phyloP scores from a whole-genome alignment of 177 flowering plant species.

The Telopea speciosissima region DNA sequence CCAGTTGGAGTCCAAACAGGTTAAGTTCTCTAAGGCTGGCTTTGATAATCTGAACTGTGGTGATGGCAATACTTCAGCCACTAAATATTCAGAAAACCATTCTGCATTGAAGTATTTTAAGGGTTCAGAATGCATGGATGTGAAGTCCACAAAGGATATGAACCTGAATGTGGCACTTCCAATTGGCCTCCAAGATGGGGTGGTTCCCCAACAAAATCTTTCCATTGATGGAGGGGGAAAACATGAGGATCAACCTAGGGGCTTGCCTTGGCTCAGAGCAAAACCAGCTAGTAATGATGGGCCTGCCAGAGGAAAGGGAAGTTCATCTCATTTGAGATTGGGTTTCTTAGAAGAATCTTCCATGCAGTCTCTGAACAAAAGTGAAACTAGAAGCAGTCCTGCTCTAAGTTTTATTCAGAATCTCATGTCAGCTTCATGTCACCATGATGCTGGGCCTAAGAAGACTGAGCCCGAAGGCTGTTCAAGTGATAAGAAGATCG shows the following conservation, averaged over 20 bases:
- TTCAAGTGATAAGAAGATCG: slow-evolving; percentile 23
- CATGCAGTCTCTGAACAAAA: slow-evolving; percentile 4
- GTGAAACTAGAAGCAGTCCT: slow-evolving; percentile 11
- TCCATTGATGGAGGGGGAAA: slow-evolving; percentile 27
- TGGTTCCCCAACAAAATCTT: slow-evolving; percentile 15
- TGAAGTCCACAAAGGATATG: slow-evolving; percentile 20
- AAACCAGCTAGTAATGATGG: slow-evolving; percentile 11
- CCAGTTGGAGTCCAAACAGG: slow-evolving; percentile 17
- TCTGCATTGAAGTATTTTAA: slow-evolving; percentile 11
- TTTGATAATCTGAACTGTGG: slow-evolving; percentile 15
- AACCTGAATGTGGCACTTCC: slow-evolving; percentile 26
- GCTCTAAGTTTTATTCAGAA: slow-evolving; percentile 13
- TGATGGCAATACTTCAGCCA: slow-evolving; percentile 11
- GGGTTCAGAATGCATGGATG: slow-evolving; percentile 24
- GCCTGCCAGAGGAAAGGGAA: slow-evolving; percentile 13
- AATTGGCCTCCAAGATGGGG: slow-evolving; percentile 20
- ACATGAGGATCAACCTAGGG: slow-evolving; percentile 21
- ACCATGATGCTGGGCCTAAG: slow-evolving; percentile 13
- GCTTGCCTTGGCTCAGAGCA: slow-evolving; percentile 18
- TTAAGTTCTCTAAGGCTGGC: slow-evolving; percentile 22
- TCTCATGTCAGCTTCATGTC: slow-evolving; percentile 12
- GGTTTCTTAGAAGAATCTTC: neutral
- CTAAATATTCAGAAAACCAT: slow-evolving; percentile 15
- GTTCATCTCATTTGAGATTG: slow-evolving; percentile 10
- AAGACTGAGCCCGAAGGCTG: slow-evolving; percentile 18